These are phyloP conservation scores for Pseudomassariella vexata DNA, from an alignment of 2,329 filamentous ascomycete genomes.

Conservation along the genomic window DNA sequence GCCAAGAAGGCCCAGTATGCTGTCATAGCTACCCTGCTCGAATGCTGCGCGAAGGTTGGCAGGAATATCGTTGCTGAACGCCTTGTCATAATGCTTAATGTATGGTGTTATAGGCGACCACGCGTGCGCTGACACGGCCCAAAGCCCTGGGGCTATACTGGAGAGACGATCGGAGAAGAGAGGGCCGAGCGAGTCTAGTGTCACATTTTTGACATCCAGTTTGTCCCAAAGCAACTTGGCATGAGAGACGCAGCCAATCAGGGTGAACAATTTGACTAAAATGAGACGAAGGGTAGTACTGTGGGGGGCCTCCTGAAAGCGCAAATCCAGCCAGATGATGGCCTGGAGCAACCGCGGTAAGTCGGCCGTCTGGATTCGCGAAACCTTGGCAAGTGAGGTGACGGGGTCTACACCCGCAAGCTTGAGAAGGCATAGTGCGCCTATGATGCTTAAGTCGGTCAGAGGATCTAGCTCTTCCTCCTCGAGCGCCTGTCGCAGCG, in stretches of 20 bases:
- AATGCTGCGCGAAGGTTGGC: constrained; percentile 43
- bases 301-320: constrained; percentile 30
- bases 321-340: constrained; percentile 40
- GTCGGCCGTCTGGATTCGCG: constrained; percentile 17
- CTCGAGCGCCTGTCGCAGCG: constrained; percentile 8
- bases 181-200: constrained; percentile 50
- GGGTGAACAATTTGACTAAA: constrained; percentile 44
- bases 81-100: constrained; percentile 38
- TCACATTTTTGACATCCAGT: constrained; percentile 50
- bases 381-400: constrained; percentile 6
- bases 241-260: constrained; percentile 42
- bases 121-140: constrained; percentile 15
- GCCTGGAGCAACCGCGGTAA: constrained; percentile 38
- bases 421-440: constrained; percentile 20
- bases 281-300: no score
- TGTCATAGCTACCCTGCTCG: constrained; percentile 43
- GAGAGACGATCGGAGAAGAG: constrained; percentile 51
- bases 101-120: constrained; percentile 30
- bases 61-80: constrained; percentile 30
- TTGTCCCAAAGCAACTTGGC: constrained; percentile 43
- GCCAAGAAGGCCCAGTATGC: constrained; percentile 39
- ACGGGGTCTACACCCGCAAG: constrained; percentile 12
- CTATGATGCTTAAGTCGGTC: constrained; percentile 17
- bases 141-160: constrained; percentile 40
- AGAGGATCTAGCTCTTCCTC: constrained; percentile 16